A percentile compares a stretch with the other conserved stretches of the same genome.
Conservation (phyloP, 169 alveolate species). For the Plasmodium cynomolgi region DNA sequence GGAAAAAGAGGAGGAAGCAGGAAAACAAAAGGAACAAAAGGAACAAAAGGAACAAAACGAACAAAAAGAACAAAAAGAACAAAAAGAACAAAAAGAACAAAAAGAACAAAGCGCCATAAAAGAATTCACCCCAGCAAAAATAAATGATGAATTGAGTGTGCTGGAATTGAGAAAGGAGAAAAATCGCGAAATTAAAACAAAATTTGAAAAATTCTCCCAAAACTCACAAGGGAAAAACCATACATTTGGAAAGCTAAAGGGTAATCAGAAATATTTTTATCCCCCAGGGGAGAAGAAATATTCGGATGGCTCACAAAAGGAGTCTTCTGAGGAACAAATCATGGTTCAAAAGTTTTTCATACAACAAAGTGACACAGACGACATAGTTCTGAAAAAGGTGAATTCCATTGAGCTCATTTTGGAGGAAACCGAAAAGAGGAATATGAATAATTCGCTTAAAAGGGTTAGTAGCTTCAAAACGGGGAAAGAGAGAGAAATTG, state of each 20-base stretch:
- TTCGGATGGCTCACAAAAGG: not conserved
- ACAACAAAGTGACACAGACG: constrained; percentile 38
- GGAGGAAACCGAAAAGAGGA: constrained; percentile 23
- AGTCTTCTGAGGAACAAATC: constrained; percentile 18
- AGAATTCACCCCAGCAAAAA: not conserved
- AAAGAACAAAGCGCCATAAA: not conserved
- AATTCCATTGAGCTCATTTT: constrained; percentile 23
- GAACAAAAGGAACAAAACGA: not conserved
- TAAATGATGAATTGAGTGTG: constrained; percentile 41
- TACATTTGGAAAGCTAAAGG: not conserved
- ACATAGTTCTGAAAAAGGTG: constrained; percentile 27
- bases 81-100: not conserved
- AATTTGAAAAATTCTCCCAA: constrained; percentile 26
- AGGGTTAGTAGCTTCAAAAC: constrained; percentile 3
- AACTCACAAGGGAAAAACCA: constrained; percentile 11
- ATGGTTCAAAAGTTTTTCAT: constrained; percentile 28
- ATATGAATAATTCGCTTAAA: not conserved
- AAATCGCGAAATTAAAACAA: constrained; percentile 39
- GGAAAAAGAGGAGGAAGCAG: not conserved
- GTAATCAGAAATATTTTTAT: constrained; percentile 3
- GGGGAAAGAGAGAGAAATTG: not conserved
- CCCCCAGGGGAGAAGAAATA: not conserved
- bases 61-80: not conserved
- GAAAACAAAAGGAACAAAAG: not conserved
- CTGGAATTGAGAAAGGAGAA: constrained; percentile 21